Evolutionary conservation across 2,329 filamentous ascomycete species (phyloP).

Genomic region (Talaromyces atroroseus): DNA sequence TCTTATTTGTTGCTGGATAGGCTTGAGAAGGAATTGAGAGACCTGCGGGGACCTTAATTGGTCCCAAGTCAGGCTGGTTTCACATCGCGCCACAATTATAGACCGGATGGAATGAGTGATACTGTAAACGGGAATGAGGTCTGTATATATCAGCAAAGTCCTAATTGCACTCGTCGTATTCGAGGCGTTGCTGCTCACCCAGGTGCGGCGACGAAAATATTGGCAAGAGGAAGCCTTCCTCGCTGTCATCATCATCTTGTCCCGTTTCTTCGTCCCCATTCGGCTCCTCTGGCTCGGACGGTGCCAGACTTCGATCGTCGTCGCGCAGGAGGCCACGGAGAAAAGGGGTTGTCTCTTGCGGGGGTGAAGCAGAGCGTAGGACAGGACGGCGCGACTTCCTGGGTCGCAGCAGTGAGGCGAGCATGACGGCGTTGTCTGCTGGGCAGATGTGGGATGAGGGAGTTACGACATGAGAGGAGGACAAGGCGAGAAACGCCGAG

Average conservation of each 20-base stretch:
- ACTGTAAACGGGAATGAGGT: slow-evolving; percentile 81
- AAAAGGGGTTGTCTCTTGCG: slow-evolving; percentile 20
- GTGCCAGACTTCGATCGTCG: slow-evolving; percentile 12
- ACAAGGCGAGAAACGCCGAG: neutral
- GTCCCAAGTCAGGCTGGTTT: slow-evolving; percentile 91
- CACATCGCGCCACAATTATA: slow-evolving; percentile 75
- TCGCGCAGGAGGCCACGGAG: slow-evolving; percentile 8
- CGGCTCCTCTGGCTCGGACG: slow-evolving; percentile 20
- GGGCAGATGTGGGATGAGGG: neutral
- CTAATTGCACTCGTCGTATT: slow-evolving; percentile 7
- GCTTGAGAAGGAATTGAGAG: slow-evolving; percentile 91
- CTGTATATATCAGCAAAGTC: slow-evolving; percentile 39
- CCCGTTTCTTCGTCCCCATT: slow-evolving; percentile 28
- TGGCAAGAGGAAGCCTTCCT: slow-evolving; percentile 57
- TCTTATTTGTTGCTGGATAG: slow-evolving; percentile 85
- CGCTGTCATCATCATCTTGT: slow-evolving; percentile 38
- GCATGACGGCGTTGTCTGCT: slow-evolving; percentile 18
- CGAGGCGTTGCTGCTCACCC: slow-evolving; percentile 45
- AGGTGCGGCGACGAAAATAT: slow-evolving; percentile 76
- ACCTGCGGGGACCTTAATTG: slow-evolving; percentile 93
- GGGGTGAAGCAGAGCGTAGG: slow-evolving; percentile 24
- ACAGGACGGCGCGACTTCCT: slow-evolving; percentile 21
- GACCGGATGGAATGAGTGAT: slow-evolving; percentile 86
- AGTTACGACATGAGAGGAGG: neutral
- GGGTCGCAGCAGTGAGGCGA: slow-evolving; percentile 27